Evolutionary conservation across 176 grass and related monocot genomes (phyloP).

Genomic region (bread wheat (Triticum aestivum)): DNA sequence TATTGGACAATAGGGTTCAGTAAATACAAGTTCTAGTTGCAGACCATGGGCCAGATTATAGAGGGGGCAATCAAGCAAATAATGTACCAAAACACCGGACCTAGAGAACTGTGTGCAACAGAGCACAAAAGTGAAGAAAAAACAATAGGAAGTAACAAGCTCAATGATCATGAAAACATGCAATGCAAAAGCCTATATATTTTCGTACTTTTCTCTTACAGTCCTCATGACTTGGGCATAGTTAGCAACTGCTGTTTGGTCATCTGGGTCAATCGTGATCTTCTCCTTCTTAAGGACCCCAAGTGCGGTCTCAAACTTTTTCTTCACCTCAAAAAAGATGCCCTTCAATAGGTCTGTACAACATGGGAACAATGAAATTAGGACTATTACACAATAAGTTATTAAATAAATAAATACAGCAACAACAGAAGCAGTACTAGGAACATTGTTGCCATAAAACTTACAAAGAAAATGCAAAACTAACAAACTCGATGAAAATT

Average conservation of each 20-base stretch:
- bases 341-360: slow-evolving; percentile 76
- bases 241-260: slow-evolving; percentile 59
- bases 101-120: neutral
- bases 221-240: slow-evolving; percentile 86
- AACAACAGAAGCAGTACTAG: neutral
- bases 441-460: neutral
- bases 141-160: neutral
- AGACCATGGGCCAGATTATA: neutral
- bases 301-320: slow-evolving; percentile 77
- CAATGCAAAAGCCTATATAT: neutral
- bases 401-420: neutral
- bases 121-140: neutral
- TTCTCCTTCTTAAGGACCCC: slow-evolving; percentile 92
- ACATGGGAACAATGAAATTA: slow-evolving; percentile 12
- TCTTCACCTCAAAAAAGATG: slow-evolving; percentile 96
- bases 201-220: slow-evolving; percentile 85
- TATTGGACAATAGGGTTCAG: neutral
- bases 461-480: neutral
- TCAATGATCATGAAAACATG: neutral
- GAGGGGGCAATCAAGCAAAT: neutral
- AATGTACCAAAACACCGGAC: neutral
- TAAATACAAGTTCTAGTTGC: neutral
- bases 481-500: neutral
- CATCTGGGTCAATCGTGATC: slow-evolving; percentile 93
- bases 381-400: neutral